Percentiles rank a stretch among this genome's conserved stretches.
Evolutionary conservation across 2,329 filamentous ascomycete genomes (phyloP).

Genomic region (Arthrobotrys musiformis): DNA sequence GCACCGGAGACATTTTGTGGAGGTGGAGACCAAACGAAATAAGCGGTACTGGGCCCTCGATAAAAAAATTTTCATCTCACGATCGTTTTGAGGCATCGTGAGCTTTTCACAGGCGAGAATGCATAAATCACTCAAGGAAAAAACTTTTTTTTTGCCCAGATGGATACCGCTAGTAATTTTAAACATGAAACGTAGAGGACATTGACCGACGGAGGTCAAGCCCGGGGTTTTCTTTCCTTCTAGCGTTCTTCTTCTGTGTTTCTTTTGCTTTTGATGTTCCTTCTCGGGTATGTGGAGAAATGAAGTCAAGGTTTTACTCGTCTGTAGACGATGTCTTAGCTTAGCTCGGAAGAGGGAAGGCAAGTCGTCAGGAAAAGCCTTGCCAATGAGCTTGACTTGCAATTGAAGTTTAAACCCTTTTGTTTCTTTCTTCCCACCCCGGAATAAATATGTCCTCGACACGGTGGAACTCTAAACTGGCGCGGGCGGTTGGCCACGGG

Average conservation of each 20-base stretch:
- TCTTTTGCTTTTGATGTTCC: background rate
- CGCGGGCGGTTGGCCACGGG: conserved; percentile 18
- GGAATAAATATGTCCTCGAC: conserved; percentile 20
- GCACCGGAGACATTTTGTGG: conserved; percentile 53
- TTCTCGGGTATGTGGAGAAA: conserved; percentile 27
- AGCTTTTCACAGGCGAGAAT: conserved; percentile 28
- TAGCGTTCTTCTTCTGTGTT: conserved; percentile 5
- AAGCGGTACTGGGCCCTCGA: conserved; percentile 5
- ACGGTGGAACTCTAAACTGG: conserved; percentile 26
- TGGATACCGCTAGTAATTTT: conserved; percentile 9
- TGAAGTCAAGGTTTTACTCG: conserved; percentile 21
- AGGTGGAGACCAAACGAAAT: conserved; percentile 14
- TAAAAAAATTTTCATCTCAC: background rate
- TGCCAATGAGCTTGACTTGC: conserved; percentile 7
- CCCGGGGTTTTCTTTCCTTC: conserved; percentile 26
- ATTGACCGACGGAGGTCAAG: conserved; percentile 42
- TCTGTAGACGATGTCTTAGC: conserved; percentile 2
- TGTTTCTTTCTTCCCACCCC: no score
- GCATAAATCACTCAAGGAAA: conserved; percentile 52
- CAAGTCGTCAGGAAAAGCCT: background rate
- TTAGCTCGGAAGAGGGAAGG: background rate
- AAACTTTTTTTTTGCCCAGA: conserved; percentile 4
- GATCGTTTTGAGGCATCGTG: conserved; percentile 13
- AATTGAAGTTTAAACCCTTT: conserved; percentile 20
- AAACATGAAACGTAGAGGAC: conserved; percentile 43